A percentile compares a stretch with the other conserved stretches of the same genome.
Conservation (phyloP, 2,329 filamentous ascomycete species). For the Phialophora macrospora region DNA sequence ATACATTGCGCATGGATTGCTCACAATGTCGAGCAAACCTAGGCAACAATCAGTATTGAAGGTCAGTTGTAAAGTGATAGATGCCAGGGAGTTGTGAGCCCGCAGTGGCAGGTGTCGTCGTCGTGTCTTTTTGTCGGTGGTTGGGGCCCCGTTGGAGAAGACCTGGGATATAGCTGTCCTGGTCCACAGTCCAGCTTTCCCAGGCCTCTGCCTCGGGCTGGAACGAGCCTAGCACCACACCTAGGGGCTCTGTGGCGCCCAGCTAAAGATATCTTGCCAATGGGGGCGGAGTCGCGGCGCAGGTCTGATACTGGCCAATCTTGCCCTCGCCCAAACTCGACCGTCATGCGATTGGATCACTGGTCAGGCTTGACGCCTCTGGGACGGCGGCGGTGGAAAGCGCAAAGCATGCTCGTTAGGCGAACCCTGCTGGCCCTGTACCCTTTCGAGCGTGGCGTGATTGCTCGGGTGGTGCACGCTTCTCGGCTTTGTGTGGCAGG, state of each 20-base stretch:
- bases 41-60: slow-evolving; percentile 27
- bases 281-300: slow-evolving; percentile 36
- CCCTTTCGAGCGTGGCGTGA: slow-evolving; percentile 11
- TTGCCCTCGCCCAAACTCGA: slow-evolving; percentile 12
- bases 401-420: slow-evolving; percentile 15
- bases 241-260: slow-evolving; percentile 28
- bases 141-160: slow-evolving; percentile 29
- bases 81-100: slow-evolving; percentile 12
- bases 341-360: slow-evolving; percentile 25
- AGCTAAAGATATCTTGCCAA: slow-evolving; percentile 37
- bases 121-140: slow-evolving; percentile 31
- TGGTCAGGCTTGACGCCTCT: slow-evolving; percentile 17
- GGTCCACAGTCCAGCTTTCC: slow-evolving; percentile 18
- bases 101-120: slow-evolving; percentile 19
- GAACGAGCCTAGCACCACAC: slow-evolving; percentile 27
- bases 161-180: slow-evolving; percentile 32
- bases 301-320: slow-evolving; percentile 33
- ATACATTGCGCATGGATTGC: slow-evolving; percentile 32
- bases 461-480: neutral
- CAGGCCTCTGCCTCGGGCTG: slow-evolving; percentile 21
- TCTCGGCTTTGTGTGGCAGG: slow-evolving; percentile 17
- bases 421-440: slow-evolving; percentile 22
- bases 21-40: slow-evolving; percentile 14
- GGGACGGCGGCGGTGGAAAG: slow-evolving; percentile 11
- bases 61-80: slow-evolving; percentile 17